Conservation (phyloP, 768 basidiomycete genomes). For the Amanita inopinata region DNA sequence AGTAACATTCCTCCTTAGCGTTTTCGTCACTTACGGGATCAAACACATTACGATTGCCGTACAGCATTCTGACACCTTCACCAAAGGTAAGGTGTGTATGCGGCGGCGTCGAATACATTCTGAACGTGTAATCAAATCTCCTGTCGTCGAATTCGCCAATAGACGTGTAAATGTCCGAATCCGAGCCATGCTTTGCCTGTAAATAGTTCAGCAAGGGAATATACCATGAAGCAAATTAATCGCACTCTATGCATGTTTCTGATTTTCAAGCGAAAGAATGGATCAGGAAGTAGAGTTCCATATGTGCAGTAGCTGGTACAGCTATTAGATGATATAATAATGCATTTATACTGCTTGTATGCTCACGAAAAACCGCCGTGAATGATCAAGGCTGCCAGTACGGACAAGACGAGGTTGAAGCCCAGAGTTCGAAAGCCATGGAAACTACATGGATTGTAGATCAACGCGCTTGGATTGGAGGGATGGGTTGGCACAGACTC, state of each 20-base stretch:
- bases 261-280: slow-evolving; percentile 32
- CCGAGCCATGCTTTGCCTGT: slow-evolving; percentile 35
- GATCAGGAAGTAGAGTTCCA: slow-evolving; percentile 29
- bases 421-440: slow-evolving; percentile 28
- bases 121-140: slow-evolving; percentile 30
- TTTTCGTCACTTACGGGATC: slow-evolving; percentile 22
- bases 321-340: not conserved
- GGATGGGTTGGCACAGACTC: slow-evolving; percentile 10
- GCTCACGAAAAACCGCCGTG: slow-evolving; percentile 33
- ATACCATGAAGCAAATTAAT: not conserved
- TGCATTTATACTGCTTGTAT: not conserved
- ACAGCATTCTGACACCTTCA: slow-evolving; percentile 32
- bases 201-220: not conserved
- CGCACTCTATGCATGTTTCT: slow-evolving; percentile 29
- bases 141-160: slow-evolving; percentile 30
- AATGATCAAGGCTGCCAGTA: slow-evolving; percentile 27
- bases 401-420: slow-evolving; percentile 26
- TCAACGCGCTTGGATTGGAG: not conserved
- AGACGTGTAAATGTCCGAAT: slow-evolving; percentile 26
- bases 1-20: not conserved
- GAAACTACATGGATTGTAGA: slow-evolving; percentile 19
- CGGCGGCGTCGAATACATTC: slow-evolving; percentile 30
- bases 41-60: slow-evolving; percentile 28
- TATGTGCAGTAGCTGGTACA: slow-evolving; percentile 24
- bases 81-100: slow-evolving; percentile 28